A percentile compares a stretch with the other conserved stretches of the same genome.
Conservation (phyloP, 495 filamentous ascomycete species). For the Pyrenula massariospora region DNA sequence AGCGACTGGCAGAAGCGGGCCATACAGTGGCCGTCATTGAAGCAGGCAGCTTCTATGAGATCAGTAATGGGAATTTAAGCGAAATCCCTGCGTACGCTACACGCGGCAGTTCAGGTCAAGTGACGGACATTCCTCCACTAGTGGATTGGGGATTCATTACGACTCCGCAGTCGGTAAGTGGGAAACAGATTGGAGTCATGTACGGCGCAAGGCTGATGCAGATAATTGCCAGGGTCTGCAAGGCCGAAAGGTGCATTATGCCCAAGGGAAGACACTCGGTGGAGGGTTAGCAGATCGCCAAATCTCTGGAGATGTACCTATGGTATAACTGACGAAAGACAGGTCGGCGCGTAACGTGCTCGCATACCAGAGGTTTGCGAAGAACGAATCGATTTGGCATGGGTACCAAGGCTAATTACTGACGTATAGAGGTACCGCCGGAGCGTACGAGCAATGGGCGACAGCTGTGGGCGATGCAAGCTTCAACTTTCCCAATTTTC, state of each 20-base stretch:
- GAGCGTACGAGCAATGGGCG: conserved; percentile 42
- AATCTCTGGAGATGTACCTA: conserved; percentile 2
- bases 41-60: conserved; percentile 44
- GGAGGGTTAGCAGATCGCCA: conserved; percentile 9
- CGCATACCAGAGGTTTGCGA: neutral
- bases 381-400: neutral
- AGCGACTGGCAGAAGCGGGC: conserved; percentile 27
- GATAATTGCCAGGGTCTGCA: neutral
- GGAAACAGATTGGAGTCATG: neutral
- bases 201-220: neutral
- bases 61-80: conserved; percentile 27
- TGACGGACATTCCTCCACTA: conserved; percentile 13
- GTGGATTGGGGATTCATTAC: conserved; percentile 41
- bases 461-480: conserved; percentile 39
- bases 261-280: conserved; percentile 15
- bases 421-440: conserved; percentile 19
- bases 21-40: conserved; percentile 38
- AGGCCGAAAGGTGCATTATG: conserved; percentile 6
- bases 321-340: neutral
- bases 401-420: conserved; percentile 8
- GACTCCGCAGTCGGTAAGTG: conserved; percentile 21
- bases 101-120: conserved; percentile 12
- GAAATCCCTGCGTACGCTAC: conserved; percentile 22
- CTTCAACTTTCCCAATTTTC: conserved; percentile 38
- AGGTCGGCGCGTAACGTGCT: neutral